phyloP scores from a whole-genome alignment of 139 green algal species.

The Picochlorum sp. region DNA sequence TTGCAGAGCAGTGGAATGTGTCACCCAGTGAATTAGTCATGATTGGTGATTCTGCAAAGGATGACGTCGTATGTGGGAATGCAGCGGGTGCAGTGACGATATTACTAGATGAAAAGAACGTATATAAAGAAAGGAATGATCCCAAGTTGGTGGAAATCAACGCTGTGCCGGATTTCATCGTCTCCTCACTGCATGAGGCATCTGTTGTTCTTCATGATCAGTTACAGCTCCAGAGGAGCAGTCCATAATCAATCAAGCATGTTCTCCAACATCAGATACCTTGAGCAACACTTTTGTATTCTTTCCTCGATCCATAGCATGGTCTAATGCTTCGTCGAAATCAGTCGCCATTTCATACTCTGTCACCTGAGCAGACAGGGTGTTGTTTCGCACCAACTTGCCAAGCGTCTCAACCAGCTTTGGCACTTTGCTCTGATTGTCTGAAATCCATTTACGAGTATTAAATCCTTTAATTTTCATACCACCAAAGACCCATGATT shows the following conservation, averaged over 20 bases:
- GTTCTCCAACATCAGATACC: constrained; percentile 22
- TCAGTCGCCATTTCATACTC: constrained; percentile 73
- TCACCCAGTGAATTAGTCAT: constrained; percentile 56
- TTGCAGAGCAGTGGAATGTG: constrained; percentile 64
- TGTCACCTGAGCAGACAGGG: constrained; percentile 60
- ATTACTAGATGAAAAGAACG: constrained; percentile 45
- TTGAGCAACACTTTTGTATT: constrained; percentile 65
- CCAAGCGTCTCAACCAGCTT: constrained; percentile 49
- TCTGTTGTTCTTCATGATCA: constrained; percentile 30
- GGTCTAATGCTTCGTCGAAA: constrained; percentile 69
- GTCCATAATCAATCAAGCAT: constrained; percentile 12
- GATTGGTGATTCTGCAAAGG: constrained; percentile 70
- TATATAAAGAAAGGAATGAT: constrained; percentile 3
- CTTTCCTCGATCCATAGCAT: constrained; percentile 50
- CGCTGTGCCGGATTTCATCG: constrained; percentile 41
- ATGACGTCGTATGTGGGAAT: constrained; percentile 67
- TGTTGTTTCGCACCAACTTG: constrained; percentile 63
- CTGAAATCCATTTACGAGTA: constrained; percentile 42
- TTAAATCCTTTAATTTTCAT: constrained; percentile 38
- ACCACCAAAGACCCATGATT: constrained; percentile 60
- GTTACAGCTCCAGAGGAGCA: constrained; percentile 22
- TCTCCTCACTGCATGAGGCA: constrained; percentile 38
- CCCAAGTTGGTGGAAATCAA: constrained; percentile 35
- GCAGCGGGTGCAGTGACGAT: constrained; percentile 61
- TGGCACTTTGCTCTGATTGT: constrained; percentile 45